Conservation (phyloP, 495 filamentous ascomycete species). For the Monascus purpureus region DNA sequence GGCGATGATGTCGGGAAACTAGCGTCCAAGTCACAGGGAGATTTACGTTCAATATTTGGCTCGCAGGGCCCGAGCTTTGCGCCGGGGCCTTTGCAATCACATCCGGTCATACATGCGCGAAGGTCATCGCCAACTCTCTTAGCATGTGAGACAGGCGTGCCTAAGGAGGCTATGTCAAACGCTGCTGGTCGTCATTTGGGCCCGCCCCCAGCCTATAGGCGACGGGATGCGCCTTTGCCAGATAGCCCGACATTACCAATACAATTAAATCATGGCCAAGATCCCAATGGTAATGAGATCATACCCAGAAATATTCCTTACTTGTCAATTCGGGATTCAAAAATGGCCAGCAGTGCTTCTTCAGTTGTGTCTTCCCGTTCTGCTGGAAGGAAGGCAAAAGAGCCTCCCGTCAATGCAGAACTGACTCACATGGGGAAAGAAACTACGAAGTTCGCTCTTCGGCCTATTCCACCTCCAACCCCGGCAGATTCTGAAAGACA, state of each 20-base stretch:
- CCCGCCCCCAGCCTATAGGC: conserved; percentile 24
- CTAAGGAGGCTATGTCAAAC: conserved; percentile 5
- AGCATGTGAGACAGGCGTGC: conserved; percentile 7
- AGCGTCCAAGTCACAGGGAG: conserved; percentile 8
- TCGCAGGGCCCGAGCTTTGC: too few relatives aligned
- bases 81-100: neutral
- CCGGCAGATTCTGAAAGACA: conserved; percentile 15
- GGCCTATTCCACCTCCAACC: conserved; percentile 29
- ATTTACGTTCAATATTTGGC: conserved; percentile 5
- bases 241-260: conserved; percentile 28
- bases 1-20: neutral
- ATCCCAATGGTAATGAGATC: conserved; percentile 3
- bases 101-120: conserved; percentile 10
- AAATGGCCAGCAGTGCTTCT: conserved; percentile 6
- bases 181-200: conserved; percentile 13
- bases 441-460: conserved; percentile 20
- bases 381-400: conserved; percentile 26
- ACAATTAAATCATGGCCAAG: conserved; percentile 1
- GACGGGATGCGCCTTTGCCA: conserved; percentile 23
- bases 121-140: conserved; percentile 21
- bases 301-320: conserved; percentile 2
- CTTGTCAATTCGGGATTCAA: conserved; percentile 5
- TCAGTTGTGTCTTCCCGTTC: conserved; percentile 8
- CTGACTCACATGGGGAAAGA: conserved; percentile 17
- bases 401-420: conserved; percentile 31